Evolutionary conservation across 352 stramenopile genomes (phyloP).

Genomic region (Phytophthora brassicae): DNA sequence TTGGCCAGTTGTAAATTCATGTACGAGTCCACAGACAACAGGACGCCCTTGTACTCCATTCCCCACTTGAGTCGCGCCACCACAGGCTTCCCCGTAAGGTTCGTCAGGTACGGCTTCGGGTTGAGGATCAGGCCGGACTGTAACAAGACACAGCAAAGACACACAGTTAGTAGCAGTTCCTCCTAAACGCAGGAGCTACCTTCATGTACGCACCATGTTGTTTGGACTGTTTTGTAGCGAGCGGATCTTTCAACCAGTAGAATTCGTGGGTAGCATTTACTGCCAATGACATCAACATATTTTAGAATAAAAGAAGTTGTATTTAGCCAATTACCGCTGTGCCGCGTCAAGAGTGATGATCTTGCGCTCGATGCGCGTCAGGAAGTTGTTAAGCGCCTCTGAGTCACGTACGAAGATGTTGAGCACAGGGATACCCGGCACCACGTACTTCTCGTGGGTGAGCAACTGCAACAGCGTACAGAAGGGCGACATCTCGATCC

Average conservation of each 20-base stretch:
- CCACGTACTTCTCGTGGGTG: conserved; percentile 75
- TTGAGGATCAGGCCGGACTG: conserved; percentile 92
- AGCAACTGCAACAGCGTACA: conserved; percentile 76
- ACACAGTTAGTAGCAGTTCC: too few species aligned
- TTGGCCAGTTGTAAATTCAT: conserved; percentile 99
- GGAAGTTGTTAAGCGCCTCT: conserved; percentile 58
- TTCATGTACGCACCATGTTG: conserved; percentile 24
- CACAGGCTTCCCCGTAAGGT: conserved; percentile 94
- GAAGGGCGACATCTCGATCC: conserved; percentile 81
- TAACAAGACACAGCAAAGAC: conserved; percentile 2
- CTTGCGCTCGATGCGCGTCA: conserved; percentile 65
- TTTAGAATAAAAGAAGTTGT: background rate
- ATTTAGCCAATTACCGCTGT: conserved; percentile 23
- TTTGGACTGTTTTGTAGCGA: conserved; percentile 28
- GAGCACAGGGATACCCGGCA: conserved; percentile 80
- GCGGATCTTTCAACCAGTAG: conserved; percentile 28
- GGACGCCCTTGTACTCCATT: conserved; percentile 98
- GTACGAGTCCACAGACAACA: conserved; percentile 97
- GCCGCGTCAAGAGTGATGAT: conserved; percentile 48
- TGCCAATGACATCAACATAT: conserved; percentile 16
- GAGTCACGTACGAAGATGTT: conserved; percentile 84
- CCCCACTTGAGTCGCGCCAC: conserved; percentile 99
- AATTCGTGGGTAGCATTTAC: background rate
- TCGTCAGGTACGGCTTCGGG: conserved; percentile 95
- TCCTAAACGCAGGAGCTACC: too few species aligned